Evolutionary conservation across 352 stramenopile genomes (phyloP).

Genomic region (Pythium oligandrum): DNA sequence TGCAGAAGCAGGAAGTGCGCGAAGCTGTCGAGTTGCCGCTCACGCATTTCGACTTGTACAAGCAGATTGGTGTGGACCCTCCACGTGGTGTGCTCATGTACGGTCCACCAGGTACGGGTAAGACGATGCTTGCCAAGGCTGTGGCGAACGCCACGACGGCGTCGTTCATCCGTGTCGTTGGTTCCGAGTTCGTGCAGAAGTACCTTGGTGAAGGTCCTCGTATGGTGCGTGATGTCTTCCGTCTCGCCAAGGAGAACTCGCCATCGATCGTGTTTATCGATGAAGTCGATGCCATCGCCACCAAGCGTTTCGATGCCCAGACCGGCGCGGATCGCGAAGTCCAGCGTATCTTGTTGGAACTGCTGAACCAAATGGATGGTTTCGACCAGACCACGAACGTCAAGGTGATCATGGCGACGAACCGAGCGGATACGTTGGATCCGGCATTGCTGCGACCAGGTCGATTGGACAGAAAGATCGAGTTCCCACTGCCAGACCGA

Average conservation of each 20-base stretch:
- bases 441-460: constrained; percentile 97
- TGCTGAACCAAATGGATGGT: constrained; percentile 99
- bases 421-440: constrained; percentile 99
- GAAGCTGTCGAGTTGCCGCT: constrained; percentile 99
- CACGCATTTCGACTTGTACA: constrained; percentile 99
- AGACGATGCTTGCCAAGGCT: constrained; percentile 99
- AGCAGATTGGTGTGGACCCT: constrained; percentile 99
- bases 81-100: constrained; percentile 98
- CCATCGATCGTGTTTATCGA: constrained; percentile 99
- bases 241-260: constrained; percentile 98
- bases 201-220: constrained; percentile 98
- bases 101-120: constrained; percentile 93
- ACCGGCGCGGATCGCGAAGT: constrained; percentile 95
- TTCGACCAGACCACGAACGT: constrained; percentile 99
- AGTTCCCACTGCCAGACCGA: constrained; percentile 98
- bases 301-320: constrained; percentile 99
- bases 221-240: constrained; percentile 99
- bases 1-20: constrained; percentile 98
- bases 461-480: constrained; percentile 98
- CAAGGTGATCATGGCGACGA: constrained; percentile 99
- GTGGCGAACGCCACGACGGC: constrained; percentile 99
- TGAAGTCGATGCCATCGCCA: constrained; percentile 99
- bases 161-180: constrained; percentile 97
- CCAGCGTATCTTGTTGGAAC: constrained; percentile 99
- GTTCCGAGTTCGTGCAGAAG: constrained; percentile 99